These are phyloP conservation scores for Penicillium fuscoglaucum DNA, from an alignment of 2,329 filamentous ascomycete species.

Conservation along the genomic window DNA sequence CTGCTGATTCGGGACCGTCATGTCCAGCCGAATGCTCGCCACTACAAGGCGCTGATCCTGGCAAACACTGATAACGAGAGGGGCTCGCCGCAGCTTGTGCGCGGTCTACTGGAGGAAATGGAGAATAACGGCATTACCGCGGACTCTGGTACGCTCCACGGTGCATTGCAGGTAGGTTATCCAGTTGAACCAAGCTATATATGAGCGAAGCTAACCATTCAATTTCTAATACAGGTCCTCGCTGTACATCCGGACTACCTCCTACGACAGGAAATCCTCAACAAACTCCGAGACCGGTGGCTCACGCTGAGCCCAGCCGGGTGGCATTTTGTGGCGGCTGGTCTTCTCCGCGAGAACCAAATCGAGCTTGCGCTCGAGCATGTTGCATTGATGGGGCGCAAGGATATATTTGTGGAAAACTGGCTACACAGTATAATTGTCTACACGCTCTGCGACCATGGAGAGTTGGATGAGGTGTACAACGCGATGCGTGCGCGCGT, in stretches of 20 bases:
- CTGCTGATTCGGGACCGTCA: conserved; percentile 41
- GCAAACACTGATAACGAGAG: conserved; percentile 63
- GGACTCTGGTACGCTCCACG: conserved; percentile 69
- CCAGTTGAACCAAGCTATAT: neutral
- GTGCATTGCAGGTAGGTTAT: conserved; percentile 62
- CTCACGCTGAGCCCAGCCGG: conserved; percentile 62
- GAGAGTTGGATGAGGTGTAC: conserved; percentile 76
- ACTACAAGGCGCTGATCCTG: conserved; percentile 73
- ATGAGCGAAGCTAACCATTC: conserved; percentile 1
- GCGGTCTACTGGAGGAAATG: conserved; percentile 72
- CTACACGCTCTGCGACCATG: conserved; percentile 68
- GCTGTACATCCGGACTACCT: conserved; percentile 84
- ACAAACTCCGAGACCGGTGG: conserved; percentile 67
- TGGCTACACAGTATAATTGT: conserved; percentile 82
- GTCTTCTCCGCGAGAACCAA: conserved; percentile 76
- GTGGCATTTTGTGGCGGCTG: conserved; percentile 67
- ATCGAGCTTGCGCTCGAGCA: conserved; percentile 75
- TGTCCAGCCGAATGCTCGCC: conserved; percentile 38
- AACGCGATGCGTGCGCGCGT: conserved; percentile 63
- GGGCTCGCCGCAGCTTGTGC: conserved; percentile 67
- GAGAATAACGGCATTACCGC: conserved; percentile 58
- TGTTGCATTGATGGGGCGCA: conserved; percentile 65
- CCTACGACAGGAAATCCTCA: conserved; percentile 68
- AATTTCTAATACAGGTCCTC: conserved; percentile 54
- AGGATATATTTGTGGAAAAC: conserved; percentile 56